Percentiles rank a stretch among this genome's conserved stretches.
Conservation (phyloP, 345 rosid species). For the Erysimum cheiranthoides region DNA sequence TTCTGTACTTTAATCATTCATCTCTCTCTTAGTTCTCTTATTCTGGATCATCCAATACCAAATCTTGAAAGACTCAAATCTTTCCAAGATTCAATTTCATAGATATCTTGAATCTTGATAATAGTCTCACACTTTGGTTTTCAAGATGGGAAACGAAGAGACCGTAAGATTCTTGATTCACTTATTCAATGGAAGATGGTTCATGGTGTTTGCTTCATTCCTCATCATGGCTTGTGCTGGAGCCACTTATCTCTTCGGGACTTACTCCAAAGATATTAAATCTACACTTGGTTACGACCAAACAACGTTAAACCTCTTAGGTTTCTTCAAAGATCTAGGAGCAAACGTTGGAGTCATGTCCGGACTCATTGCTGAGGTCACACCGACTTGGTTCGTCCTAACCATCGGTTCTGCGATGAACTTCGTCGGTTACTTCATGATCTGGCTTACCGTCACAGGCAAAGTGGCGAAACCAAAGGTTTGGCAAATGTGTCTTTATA, state of each 20-base stretch:
- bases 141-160: conserved; percentile 40
- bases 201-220: conserved; percentile 86
- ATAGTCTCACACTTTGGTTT: conserved; percentile 11
- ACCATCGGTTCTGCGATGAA: conserved; percentile 79
- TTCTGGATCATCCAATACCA: background rate
- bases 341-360: conserved; percentile 81
- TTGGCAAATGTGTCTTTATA: conserved; percentile 88
- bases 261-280: conserved; percentile 83
- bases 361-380: conserved; percentile 84
- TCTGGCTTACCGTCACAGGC: conserved; percentile 76
- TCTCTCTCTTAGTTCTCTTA: background rate
- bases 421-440: conserved; percentile 83
- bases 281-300: conserved; percentile 80
- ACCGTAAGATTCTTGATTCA: conserved; percentile 50
- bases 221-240: conserved; percentile 92
- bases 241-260: conserved; percentile 81
- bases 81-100: conserved; percentile 1
- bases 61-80: conserved; percentile 22
- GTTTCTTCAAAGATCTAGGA: conserved; percentile 88
- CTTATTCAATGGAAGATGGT: conserved; percentile 76
- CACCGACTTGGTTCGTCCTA: conserved; percentile 92
- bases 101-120: conserved; percentile 38
- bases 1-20: conserved; percentile 17
- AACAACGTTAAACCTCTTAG: conserved; percentile 76
- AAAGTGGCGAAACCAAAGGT: conserved; percentile 67